phyloP scores from a whole-genome alignment of 768 basidiomycete species.

The Tricholoma saponaceum region DNA sequence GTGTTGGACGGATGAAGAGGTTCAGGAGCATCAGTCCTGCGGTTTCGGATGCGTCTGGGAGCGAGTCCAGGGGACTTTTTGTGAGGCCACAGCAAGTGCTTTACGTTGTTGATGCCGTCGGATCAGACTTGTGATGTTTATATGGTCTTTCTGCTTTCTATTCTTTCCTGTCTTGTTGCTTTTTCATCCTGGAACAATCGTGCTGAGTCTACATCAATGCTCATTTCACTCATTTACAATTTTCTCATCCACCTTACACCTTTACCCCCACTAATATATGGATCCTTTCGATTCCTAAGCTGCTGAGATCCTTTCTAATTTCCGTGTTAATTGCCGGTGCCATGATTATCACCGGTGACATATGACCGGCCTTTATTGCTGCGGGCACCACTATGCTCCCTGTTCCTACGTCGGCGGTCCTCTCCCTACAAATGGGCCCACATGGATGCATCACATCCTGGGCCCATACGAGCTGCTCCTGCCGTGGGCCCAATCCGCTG shows the following conservation, averaged over 20 bases:
- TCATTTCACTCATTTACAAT: background rate
- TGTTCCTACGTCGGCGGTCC: too few relatives aligned
- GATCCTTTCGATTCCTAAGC: too few relatives aligned
- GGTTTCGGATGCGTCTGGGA: slow-evolving; percentile 44
- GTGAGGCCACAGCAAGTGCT: slow-evolving; percentile 84
- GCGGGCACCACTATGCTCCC: too few relatives aligned
- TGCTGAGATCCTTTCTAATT: too few relatives aligned
- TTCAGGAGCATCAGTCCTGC: slow-evolving; percentile 73
- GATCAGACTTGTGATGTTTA: slow-evolving; percentile 47
- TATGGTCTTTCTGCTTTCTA: background rate
- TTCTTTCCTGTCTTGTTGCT: background rate
- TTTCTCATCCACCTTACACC: too few relatives aligned
- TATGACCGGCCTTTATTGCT: too few relatives aligned
- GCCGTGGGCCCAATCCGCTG: background rate
- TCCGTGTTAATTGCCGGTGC: too few relatives aligned
- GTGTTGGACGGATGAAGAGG: slow-evolving; percentile 58
- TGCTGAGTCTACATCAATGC: background rate
- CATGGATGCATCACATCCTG: background rate
- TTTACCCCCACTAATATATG: too few relatives aligned
- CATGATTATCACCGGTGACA: too few relatives aligned
- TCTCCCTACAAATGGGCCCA: background rate
- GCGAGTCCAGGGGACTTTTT: slow-evolving; percentile 72
- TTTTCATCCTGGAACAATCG: background rate
- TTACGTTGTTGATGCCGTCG: slow-evolving; percentile 83
- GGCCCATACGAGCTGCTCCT: background rate